These are phyloP conservation scores for Phoma herbarum DNA, from an alignment of 2,329 filamentous ascomycete genomes.

Conservation along the genomic window DNA sequence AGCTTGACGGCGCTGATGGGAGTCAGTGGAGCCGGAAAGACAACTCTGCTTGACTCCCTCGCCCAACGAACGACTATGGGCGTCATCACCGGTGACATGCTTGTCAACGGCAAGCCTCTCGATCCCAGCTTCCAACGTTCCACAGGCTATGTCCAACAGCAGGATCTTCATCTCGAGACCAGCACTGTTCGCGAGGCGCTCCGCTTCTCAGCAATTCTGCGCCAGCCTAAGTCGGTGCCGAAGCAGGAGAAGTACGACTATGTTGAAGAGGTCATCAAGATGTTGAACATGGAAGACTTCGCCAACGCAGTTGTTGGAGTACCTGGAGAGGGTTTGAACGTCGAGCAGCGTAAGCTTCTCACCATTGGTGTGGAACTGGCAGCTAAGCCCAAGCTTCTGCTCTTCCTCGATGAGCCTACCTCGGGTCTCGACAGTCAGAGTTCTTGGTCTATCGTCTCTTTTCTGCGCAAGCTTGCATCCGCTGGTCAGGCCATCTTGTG, in stretches of 20 bases:
- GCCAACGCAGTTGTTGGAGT: conserved; percentile 72
- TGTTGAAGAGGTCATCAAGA: conserved; percentile 71
- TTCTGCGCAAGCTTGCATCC: conserved; percentile 68
- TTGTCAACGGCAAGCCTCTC: conserved; percentile 49
- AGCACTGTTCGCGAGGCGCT: conserved; percentile 50
- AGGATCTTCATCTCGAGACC: conserved; percentile 53
- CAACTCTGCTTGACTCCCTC: conserved; percentile 49
- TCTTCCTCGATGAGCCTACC: conserved; percentile 69
- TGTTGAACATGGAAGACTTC: conserved; percentile 73
- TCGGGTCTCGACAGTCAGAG: conserved; percentile 65
- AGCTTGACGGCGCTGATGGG: conserved; percentile 55
- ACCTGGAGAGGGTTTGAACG: conserved; percentile 70
- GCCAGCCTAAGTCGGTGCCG: conserved; percentile 63
- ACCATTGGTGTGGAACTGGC: conserved; percentile 78
- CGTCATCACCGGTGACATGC: conserved; percentile 51
- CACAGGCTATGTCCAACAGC: conserved; percentile 53
- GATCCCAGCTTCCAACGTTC: conserved; percentile 50
- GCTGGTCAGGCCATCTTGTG: conserved; percentile 57
- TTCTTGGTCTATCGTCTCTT: conserved; percentile 69
- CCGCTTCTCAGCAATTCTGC: conserved; percentile 48
- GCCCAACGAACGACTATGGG: conserved; percentile 49
- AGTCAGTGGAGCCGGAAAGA: conserved; percentile 52
- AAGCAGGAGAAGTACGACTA: conserved; percentile 67
- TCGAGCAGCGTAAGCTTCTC: conserved; percentile 74
- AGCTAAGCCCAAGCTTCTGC: conserved; percentile 69